phyloP scores from a whole-genome alignment of 176 grass and related monocot genomes.

The Musa beccarii region DNA sequence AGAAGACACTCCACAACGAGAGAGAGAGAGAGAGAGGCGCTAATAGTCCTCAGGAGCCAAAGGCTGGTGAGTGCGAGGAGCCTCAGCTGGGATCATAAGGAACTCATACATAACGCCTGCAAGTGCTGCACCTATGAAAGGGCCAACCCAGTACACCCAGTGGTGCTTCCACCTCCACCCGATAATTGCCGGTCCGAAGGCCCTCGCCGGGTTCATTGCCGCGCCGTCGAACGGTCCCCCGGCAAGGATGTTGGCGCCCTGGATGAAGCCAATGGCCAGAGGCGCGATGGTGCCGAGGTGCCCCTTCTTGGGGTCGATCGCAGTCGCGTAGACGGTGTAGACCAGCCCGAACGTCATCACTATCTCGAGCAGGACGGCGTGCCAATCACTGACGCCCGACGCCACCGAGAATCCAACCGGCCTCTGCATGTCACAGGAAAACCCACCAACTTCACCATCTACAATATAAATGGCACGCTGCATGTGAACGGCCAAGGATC shows the following conservation, averaged over 20 bases:
- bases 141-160: constrained; percentile 85
- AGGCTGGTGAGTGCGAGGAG: constrained; percentile 17
- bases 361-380: constrained; percentile 63
- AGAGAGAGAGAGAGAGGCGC: too few species aligned
- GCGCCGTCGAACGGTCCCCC: constrained; percentile 78
- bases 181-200: constrained; percentile 71
- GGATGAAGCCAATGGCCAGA: constrained; percentile 61
- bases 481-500: neutral
- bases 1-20: too few species aligned
- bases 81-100: constrained; percentile 38
- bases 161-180: constrained; percentile 77
- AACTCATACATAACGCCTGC: constrained; percentile 54
- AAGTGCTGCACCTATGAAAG: constrained; percentile 51
- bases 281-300: constrained; percentile 37
- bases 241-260: constrained; percentile 64
- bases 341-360: constrained; percentile 72
- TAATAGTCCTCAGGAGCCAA: constrained; percentile 21
- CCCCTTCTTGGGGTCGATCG: constrained; percentile 33
- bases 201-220: constrained; percentile 73
- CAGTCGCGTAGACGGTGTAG: constrained; percentile 70
- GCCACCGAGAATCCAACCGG: constrained; percentile 49
- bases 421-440: constrained; percentile 33
- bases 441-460: too few species aligned
- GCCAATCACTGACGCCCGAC: constrained; percentile 41
- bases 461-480: neutral